phyloP scores from a whole-genome alignment of 768 basidiomycete genomes.

The Lactifluus subvellereus region DNA sequence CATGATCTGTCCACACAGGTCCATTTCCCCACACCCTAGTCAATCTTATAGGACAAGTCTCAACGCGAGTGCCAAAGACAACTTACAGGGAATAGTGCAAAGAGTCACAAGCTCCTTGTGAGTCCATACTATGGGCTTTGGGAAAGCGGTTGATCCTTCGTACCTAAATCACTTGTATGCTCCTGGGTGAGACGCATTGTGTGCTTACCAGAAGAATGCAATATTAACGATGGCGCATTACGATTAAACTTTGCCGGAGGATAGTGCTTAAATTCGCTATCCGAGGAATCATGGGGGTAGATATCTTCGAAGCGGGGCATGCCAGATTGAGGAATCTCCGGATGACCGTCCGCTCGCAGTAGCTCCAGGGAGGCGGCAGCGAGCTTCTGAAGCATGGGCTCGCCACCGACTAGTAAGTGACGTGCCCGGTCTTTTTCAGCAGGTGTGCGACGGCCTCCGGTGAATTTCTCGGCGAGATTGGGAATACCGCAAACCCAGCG shows the following conservation, averaged over 20 bases:
- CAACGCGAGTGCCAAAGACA: not conserved
- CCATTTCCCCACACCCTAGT: conserved; percentile 25
- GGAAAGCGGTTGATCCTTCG: conserved; percentile 29
- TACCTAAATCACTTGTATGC: not conserved
- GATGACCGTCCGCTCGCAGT: conserved; percentile 5
- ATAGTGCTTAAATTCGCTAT: conserved; percentile 12
- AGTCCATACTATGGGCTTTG: conserved; percentile 28
- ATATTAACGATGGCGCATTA: conserved; percentile 25
- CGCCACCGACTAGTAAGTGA: conserved; percentile 29
- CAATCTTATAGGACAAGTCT: not conserved
- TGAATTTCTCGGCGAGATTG: conserved; percentile 39
- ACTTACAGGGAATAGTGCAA: conserved; percentile 20
- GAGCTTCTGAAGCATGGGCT: conserved; percentile 23
- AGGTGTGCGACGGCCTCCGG: conserved; percentile 34
- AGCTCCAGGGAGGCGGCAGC: conserved; percentile 15
- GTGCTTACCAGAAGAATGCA: conserved; percentile 30
- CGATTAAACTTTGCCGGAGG: conserved; percentile 19
- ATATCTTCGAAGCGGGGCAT: conserved; percentile 28
- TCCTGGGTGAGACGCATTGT: not conserved
- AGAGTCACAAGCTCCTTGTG: conserved; percentile 19
- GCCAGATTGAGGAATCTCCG: conserved; percentile 1
- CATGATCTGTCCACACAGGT: conserved; percentile 27
- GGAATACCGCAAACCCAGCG: conserved; percentile 38
- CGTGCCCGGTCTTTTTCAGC: conserved; percentile 27
- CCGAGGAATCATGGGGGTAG: conserved; percentile 12